Evolutionary conservation across 495 filamentous ascomycete genomes (phyloP), one percentile per base, ranked within the genome.

Genomic region (Trichoderma virens): DNA sequence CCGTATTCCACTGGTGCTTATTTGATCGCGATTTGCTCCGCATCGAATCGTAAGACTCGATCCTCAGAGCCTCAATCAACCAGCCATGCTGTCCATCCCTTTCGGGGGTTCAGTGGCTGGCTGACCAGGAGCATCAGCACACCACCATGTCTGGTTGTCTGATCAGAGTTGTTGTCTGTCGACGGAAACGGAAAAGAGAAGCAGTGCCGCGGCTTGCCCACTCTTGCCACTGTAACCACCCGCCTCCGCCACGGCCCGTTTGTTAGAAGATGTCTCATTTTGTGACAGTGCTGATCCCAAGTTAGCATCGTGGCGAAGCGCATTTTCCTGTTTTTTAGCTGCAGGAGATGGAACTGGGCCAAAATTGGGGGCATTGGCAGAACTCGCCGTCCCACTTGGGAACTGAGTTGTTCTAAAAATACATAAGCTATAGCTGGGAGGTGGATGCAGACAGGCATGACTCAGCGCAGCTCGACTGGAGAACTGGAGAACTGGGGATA

Each of bases 21-120:
- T 16, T 28, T 27, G 27, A 56, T 56, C 51, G 51, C 51, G 51
- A 56, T 56, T 56, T 13, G 16, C 51, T 56, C 51, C 51, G 51
- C 51, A 56, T 56, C 51, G 51, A 56, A 56, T 56, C 51, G 51
- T 30, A 13, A 13, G 16, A 56, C 9, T 30, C 51, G 51, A 56
- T 56, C 51, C 51, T 56, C 20, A 16, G 45, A 56, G 51, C 47
- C 41, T 16, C 41, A 45, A 20, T 20, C 14, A 20, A 13, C 2
- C 14, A 18, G 41, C 14, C 41, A 20, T 5, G 43, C 43, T n/a
- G 23, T 20, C 18, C 43, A 23, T n/a, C 3, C 43, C 18, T 20
- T 47, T 47, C 43, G n/a, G 43, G 43, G 39, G 43, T 6, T 13
- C 34, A 35, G n/a, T 35, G 34, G 13, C 6, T 7, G 34, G 34